Conservation (phyloP, 805 yeast genomes). For the Starmera caribaea region DNA sequence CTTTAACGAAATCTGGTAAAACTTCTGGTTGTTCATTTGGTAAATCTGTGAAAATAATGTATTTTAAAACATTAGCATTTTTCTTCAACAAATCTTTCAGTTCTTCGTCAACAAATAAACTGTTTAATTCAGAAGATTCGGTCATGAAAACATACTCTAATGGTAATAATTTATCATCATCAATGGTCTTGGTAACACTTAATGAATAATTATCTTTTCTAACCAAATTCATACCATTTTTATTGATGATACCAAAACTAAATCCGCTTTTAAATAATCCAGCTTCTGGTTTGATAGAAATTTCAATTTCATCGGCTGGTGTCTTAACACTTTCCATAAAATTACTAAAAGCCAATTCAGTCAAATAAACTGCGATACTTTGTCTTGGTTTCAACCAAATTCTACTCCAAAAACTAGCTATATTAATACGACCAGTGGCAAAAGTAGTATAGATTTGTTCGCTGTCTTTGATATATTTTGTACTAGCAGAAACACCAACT, state of each 20-base stretch:
- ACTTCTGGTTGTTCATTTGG: constrained; percentile 61
- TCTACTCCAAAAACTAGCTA: constrained; percentile 51
- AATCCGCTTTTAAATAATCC: constrained; percentile 37
- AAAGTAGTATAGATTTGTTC: constrained; percentile 51
- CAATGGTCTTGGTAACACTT: constrained; percentile 76
- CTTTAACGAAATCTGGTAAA: constrained; percentile 40
- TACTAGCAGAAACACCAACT: constrained; percentile 48
- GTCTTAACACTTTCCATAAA: constrained; percentile 45
- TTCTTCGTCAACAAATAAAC: constrained; percentile 42
- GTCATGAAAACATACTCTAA: constrained; percentile 76
- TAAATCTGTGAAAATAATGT: constrained; percentile 77
- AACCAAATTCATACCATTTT: constrained; percentile 65
- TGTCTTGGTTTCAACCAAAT: constrained; percentile 71
- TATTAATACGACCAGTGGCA: constrained; percentile 82
- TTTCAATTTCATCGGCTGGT: constrained; percentile 50
- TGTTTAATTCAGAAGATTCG: constrained; percentile 78
- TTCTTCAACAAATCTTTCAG: constrained; percentile 34
- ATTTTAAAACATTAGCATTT: constrained; percentile 43
- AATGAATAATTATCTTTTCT: constrained; percentile 75
- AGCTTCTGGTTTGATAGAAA: constrained; percentile 46
- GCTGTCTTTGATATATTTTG: constrained; percentile 50
- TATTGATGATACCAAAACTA: constrained; percentile 77
- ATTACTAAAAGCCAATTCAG: constrained; percentile 53
- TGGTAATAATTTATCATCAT: constrained; percentile 55
- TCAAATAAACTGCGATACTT: constrained; percentile 55